Evolutionary conservation across 2,329 filamentous ascomycete genomes (phyloP), one percentile per base, ranked within the genome.

Genomic region (Curvularia lunata): DNA sequence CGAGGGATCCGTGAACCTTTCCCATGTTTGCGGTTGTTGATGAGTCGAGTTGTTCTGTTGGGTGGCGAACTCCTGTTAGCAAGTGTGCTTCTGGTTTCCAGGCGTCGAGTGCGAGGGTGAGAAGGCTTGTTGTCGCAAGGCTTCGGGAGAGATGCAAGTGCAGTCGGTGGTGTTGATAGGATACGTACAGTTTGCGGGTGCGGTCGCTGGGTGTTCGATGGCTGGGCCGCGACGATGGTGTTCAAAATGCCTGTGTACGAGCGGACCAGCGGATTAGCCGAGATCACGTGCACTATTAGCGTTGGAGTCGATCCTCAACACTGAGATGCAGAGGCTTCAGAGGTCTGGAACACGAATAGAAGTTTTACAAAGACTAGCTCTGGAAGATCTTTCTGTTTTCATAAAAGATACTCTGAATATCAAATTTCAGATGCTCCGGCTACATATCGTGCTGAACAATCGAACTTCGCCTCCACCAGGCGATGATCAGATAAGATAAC

Each of bases 1-100:
- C 91, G 83, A 95, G 90, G 80, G 91, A 95, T 82, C 91, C 91
- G 89, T 94, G 91, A 83, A 94, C 91, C 85, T 94, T 94, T 85
- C 91, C 91, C 91, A 94, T 93, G 82, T 81, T 90, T 83, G 83
- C 80, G 80, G 77, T 75, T 79, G 71, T 65, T 63, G 66, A 66
- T 63, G 68, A 61, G 59, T 57, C 58, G 61, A 58, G 50, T 63
- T 63, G 69, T 56, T 66, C 60, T 66, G 62, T 66, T 69, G 75
- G 73, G 75, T 73, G 67, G 55, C 55, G 75, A 73, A 63, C 54
- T 58, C 58, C 54, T 48, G 63, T 75, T 59, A 72, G 69, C 69
- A 62, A 45, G 62, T 40, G 64, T 53, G 40, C 51, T 47, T 23
- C 32, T 45, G 28, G 40, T 37, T 38, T 48, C 41, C 46, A 62